These are phyloP conservation scores for Omphalotus guepiniiformis DNA, from an alignment of 768 basidiomycete genomes.

Conservation along the genomic window DNA sequence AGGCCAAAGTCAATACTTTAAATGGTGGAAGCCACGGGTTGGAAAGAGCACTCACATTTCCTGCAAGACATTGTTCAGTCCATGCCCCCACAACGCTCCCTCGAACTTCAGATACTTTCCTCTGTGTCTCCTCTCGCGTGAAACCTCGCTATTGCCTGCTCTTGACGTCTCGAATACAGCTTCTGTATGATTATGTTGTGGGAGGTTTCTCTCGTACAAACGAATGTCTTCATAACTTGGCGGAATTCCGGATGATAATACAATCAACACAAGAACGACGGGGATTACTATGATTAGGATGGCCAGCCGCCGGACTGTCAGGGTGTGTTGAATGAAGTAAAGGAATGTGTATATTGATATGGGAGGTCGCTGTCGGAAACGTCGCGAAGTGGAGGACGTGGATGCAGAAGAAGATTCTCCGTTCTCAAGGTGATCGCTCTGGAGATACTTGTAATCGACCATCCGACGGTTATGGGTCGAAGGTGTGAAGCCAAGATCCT, in stretches of 20 bases:
- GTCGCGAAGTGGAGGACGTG: too few relatives aligned
- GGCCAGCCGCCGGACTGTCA: constrained; percentile 4
- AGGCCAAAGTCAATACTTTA: neutral
- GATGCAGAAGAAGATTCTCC: too few relatives aligned
- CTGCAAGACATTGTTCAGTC: constrained; percentile 51
- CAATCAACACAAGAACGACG: neutral
- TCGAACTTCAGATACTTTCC: constrained; percentile 8
- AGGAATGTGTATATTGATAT: neutral
- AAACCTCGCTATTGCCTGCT: constrained; percentile 5
- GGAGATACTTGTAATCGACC: too few relatives aligned
- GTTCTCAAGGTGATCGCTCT: too few relatives aligned
- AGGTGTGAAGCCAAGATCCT: too few relatives aligned
- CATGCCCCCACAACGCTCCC: constrained; percentile 15
- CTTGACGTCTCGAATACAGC: constrained; percentile 5
- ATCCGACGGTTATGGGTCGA: too few relatives aligned
- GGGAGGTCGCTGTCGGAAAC: too few relatives aligned
- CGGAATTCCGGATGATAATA: constrained; percentile 2
- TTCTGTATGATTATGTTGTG: constrained; percentile 2
- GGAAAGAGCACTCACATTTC: constrained; percentile 38
- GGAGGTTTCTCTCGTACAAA: neutral
- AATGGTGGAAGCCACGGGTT: neutral
- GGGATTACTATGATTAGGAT: neutral
- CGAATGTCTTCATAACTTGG: constrained; percentile 4
- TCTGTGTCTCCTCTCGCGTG: constrained; percentile 5
- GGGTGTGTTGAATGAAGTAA: constrained; percentile 2